Evolutionary conservation across 371 early-diverging fungal genomes (phyloP).

Genomic region (Blyttiomyces sp.): DNA sequence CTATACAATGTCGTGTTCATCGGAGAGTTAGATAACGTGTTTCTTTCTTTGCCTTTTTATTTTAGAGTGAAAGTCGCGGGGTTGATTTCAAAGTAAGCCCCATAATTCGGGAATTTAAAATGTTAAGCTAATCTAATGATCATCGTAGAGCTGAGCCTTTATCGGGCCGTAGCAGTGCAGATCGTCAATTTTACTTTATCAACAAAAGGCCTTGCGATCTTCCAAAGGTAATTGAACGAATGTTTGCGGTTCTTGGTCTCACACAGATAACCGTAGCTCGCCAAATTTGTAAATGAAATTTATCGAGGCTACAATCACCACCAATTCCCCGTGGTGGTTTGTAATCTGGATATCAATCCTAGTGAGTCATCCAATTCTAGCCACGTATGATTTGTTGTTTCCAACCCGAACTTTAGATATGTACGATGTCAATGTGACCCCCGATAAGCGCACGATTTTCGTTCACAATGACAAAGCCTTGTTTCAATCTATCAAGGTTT

Average conservation of each 20-base stretch:
- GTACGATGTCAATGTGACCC: conserved; percentile 89
- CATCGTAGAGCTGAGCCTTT: conserved; percentile 8
- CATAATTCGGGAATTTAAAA: background rate
- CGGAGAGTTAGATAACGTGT: conserved; percentile 1
- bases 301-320: conserved; percentile 65
- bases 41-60: background rate
- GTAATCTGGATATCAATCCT: conserved; percentile 60
- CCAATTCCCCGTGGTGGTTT: conserved; percentile 77
- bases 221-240: conserved; percentile 55
- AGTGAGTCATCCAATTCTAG: conserved; percentile 19
- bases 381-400: background rate
- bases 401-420: conserved; percentile 9
- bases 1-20: background rate
- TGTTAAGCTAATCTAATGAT: background rate
- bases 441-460: conserved; percentile 89
- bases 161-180: conserved; percentile 69
- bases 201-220: conserved; percentile 86
- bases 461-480: conserved; percentile 70
- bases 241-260: background rate
- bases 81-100: background rate
- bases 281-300: conserved; percentile 73
- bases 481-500: conserved; percentile 51
- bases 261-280: conserved; percentile 26
- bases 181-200: conserved; percentile 83
- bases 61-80: too few species aligned